These are phyloP conservation scores for Pythium pyrilobum DNA, from an alignment of 352 stramenopile genomes.

Conservation along the genomic window DNA sequence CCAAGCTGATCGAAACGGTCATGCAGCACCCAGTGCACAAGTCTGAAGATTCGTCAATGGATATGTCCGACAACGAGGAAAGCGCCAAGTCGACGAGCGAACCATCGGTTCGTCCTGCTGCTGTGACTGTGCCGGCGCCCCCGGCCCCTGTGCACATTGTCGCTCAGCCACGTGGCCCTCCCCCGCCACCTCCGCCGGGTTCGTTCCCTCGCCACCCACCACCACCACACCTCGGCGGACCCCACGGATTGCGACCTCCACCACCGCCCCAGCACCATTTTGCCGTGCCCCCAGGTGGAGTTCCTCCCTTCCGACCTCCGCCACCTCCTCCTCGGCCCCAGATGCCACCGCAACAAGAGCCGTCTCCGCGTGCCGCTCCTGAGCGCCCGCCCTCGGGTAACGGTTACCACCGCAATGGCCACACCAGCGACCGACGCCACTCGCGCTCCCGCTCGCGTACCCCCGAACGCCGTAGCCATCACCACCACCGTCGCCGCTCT, in stretches of 20 bases:
- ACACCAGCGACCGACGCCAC: background rate
- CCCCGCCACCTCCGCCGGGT: background rate
- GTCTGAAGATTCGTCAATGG: conserved; percentile 63
- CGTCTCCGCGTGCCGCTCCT: background rate
- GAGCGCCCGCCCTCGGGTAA: background rate
- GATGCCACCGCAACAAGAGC: background rate
- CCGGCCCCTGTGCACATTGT: background rate
- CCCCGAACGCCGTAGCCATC: no score
- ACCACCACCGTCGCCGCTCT: background rate
- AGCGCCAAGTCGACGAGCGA: background rate
- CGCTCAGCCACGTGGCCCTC: background rate
- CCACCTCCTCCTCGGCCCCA: conserved; percentile 5
- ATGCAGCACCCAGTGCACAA: conserved; percentile 16
- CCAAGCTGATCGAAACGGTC: background rate
- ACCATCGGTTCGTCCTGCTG: background rate
- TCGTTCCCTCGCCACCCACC: conserved; percentile 1
- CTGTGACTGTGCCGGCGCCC: background rate
- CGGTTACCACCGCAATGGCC: conserved; percentile 4
- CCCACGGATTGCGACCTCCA: background rate
- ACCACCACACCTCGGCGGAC: conserved; percentile 11
- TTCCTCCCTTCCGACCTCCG: conserved; percentile 11
- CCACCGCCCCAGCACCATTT: conserved; percentile 4
- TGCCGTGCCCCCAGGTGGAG: background rate
- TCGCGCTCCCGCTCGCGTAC: conserved; percentile 6
- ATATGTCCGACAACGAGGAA: conserved; percentile 48